phyloP scores from a whole-genome alignment of 2,329 filamentous ascomycete species.

The Dactylellina sp. region DNA sequence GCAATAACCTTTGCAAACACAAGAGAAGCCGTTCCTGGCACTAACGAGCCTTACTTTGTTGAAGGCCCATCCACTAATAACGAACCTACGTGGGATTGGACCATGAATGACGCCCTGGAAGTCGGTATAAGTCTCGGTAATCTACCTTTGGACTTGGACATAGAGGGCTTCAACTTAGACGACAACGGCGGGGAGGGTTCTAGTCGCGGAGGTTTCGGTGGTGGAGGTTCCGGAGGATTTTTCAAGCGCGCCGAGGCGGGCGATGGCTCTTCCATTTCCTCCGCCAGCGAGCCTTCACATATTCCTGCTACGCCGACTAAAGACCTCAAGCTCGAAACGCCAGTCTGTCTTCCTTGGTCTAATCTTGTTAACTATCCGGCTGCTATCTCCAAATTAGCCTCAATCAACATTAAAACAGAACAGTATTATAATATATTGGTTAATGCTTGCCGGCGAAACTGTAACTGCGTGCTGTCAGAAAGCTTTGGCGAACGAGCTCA shows the following conservation, averaged over 20 bases:
- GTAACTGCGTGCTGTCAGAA: background rate
- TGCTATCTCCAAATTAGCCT: background rate
- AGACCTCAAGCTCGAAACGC: background rate
- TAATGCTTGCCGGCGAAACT: conserved; percentile 5
- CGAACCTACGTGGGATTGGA: background rate
- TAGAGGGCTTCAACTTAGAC: too few relatives aligned
- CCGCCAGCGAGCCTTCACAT: too few relatives aligned
- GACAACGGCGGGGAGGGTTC: too few relatives aligned
- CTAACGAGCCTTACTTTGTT: conserved; percentile 9
- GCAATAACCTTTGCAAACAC: background rate
- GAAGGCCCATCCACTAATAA: background rate
- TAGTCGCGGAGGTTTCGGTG: too few relatives aligned
- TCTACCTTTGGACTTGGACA: too few relatives aligned
- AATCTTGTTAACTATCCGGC: background rate
- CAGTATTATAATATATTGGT: conserved; percentile 2
- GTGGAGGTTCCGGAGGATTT: too few relatives aligned
- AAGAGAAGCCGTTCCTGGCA: background rate
- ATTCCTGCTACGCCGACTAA: background rate
- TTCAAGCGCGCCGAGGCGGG: background rate
- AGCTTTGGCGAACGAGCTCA: background rate
- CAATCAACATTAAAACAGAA: background rate
- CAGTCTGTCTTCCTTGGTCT: conserved; percentile 3
- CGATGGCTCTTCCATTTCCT: background rate
- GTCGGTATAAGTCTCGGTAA: background rate
- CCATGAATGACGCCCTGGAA: background rate